Evolutionary conservation across 129 eudicot genomes (phyloP).

Genomic region (Calendula officinalis): DNA sequence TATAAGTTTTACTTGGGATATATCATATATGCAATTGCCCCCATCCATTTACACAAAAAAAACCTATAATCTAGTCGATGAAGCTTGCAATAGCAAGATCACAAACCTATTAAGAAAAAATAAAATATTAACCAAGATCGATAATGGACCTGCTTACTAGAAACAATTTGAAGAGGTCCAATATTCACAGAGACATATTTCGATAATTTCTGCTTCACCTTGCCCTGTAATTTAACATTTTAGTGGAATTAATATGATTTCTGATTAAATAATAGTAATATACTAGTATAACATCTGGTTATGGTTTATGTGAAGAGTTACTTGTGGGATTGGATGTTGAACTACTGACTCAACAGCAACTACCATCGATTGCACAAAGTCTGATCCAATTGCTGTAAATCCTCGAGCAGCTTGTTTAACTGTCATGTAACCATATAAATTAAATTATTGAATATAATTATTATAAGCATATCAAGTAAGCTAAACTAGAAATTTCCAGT

Average conservation of each 20-base stretch:
- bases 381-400: constrained; percentile 95
- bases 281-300: not conserved
- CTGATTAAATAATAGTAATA: not conserved
- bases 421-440: constrained; percentile 23
- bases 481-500: not conserved
- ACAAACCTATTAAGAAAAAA: not conserved
- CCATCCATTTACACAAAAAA: not conserved
- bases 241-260: not conserved
- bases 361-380: constrained; percentile 94
- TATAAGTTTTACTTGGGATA: not conserved
- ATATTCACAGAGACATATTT: constrained; percentile 93
- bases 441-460: constrained; percentile 7
- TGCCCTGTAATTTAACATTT: constrained; percentile 47
- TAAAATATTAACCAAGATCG: constrained; percentile 15
- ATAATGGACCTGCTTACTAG: constrained; percentile 78
- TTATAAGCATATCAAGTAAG: constrained; percentile 15
- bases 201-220: constrained; percentile 83
- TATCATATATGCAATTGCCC: too few species aligned
- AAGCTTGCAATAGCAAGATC: not conserved
- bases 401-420: constrained; percentile 84
- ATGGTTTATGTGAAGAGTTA: constrained; percentile 14
- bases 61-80: not conserved
- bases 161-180: constrained; percentile 87
- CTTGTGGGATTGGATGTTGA: constrained; percentile 79
- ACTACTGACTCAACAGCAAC: constrained; percentile 96